These are phyloP conservation scores for Crithidia fasciculata DNA, from an alignment of 208 protist genomes.

Conservation along the genomic window DNA sequence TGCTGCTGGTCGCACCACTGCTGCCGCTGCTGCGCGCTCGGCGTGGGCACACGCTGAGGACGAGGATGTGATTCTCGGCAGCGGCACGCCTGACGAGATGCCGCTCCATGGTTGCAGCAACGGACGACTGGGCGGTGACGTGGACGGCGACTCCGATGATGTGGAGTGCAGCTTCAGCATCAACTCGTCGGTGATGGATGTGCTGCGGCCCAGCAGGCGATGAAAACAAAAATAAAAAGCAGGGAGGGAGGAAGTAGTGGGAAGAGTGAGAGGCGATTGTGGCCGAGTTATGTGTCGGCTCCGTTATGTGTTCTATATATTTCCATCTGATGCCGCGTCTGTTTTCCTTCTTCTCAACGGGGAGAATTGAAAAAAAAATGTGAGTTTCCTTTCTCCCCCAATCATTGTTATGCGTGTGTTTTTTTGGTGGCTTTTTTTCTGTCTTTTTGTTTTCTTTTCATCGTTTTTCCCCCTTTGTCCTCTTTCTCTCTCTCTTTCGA, in stretches of 20 bases:
- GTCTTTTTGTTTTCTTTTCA: slow-evolving; percentile 3
- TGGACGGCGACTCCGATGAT: not conserved
- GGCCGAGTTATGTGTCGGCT: too few relatives aligned
- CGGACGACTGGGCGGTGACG: not conserved
- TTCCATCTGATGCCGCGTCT: too few relatives aligned
- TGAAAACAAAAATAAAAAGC: not conserved
- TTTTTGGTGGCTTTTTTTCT: not conserved
- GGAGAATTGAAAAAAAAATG: not conserved
- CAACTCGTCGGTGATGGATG: slow-evolving; percentile 20
- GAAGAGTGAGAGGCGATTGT: slow-evolving; percentile 12
- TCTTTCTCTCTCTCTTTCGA: not conserved
- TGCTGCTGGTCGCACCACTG: not conserved
- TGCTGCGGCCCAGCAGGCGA: slow-evolving; percentile 5
- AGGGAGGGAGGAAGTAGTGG: not conserved
- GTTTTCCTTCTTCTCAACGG: not conserved
- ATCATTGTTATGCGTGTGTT: not conserved
- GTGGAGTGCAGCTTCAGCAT: slow-evolving; percentile 12
- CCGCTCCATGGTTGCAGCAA: not conserved
- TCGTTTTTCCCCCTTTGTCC: not conserved
- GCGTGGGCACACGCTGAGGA: not conserved
- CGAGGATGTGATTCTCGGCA: slow-evolving; percentile 11
- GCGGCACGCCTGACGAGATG: not conserved
- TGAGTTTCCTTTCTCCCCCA: not conserved
- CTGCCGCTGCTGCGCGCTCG: not conserved
- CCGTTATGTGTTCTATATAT: too few relatives aligned